Evolutionary conservation across 2,329 filamentous ascomycete genomes (phyloP).

Genomic region (Macrophomina phaseolina): DNA sequence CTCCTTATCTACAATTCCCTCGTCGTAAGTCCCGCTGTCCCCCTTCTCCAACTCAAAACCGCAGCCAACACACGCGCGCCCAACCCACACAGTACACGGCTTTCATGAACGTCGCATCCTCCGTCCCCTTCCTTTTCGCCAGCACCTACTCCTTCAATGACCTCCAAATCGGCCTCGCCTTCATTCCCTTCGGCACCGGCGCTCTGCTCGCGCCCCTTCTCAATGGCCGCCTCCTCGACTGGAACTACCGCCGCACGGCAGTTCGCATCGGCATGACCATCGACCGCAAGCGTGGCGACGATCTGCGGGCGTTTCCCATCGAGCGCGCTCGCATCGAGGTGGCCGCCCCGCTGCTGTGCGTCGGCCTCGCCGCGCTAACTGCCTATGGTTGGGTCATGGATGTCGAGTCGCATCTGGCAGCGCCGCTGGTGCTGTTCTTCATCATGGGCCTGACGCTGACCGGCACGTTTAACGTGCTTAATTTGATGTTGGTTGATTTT

Average conservation of each 20-base stretch:
- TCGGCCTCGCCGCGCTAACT: slow-evolving; percentile 41
- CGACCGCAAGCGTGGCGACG: slow-evolving; percentile 60
- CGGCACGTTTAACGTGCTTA: slow-evolving; percentile 59
- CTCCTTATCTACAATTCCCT: slow-evolving; percentile 43
- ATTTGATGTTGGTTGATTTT: slow-evolving; percentile 46
- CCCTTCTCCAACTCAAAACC: background rate
- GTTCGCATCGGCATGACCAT: slow-evolving; percentile 64
- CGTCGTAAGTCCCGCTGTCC: slow-evolving; percentile 32
- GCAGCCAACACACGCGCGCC: background rate
- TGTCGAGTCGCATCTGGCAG: slow-evolving; percentile 40
- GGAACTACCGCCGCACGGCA: slow-evolving; percentile 73
- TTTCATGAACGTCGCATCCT: slow-evolving; percentile 48
- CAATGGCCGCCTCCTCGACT: slow-evolving; percentile 66
- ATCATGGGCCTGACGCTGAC: slow-evolving; percentile 61
- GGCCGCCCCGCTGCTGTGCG: slow-evolving; percentile 40
- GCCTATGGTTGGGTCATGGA: slow-evolving; percentile 49
- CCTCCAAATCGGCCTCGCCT: slow-evolving; percentile 53
- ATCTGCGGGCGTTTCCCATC: slow-evolving; percentile 56
- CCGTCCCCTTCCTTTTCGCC: slow-evolving; percentile 54
- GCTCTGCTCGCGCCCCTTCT: slow-evolving; percentile 45
- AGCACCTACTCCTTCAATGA: slow-evolving; percentile 54
- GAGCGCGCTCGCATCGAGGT: slow-evolving; percentile 49
- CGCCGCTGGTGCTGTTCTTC: slow-evolving; percentile 53
- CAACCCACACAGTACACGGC: slow-evolving; percentile 44
- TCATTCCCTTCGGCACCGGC: slow-evolving; percentile 48